Base-by-base conservation (phyloP, 768 basidiomycete species). In the Mycena amicta region DNA sequence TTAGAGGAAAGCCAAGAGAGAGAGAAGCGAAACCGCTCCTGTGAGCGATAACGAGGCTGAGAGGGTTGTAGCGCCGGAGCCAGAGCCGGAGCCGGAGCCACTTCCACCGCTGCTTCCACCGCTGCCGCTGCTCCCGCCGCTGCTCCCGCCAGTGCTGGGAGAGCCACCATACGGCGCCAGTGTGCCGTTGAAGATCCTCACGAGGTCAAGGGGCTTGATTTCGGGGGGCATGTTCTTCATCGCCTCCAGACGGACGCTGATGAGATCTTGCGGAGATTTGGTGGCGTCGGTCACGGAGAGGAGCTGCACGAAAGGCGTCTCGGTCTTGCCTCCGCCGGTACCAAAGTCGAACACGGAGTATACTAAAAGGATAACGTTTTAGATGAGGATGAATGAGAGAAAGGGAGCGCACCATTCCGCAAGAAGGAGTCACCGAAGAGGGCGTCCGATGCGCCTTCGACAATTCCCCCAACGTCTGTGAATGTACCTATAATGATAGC, bases 361-460 rank as follows among this genome's bases (percentile, higher is more conserved):
- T 15, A 50, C 13, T 5, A n/a, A 5, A 26, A 22, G 18, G 3
- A 26, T 18, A 26, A 51, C 15, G 2, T 28, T 25, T 20, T 1
- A 18, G 8, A 26, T 3, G 31, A 4, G 31, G 22, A 27, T 47
- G 47, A 33, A 25, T 23, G 5, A 13, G 26, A n/a, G 29, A 27
- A 6, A 12, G 13, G 56, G 47, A 55, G 50, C 3, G 50, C 55
- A 31, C 52, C 41, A 26, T 63, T 63, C 2, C 61, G 57, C 31
- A 63, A 18, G 54, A 59, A 63, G 16, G 57, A 49, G n/a, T 63
- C 61, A 2, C 61, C 61, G 47, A 63, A 63, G 8, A 63, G 50
- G 1, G 57, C 61, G 55, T 63, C 61, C 8, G 31, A 27, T 2
- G 18, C 51, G 23, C 51, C 54, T 1, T 50, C 23, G 3, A 59